These are phyloP conservation scores for Carex littledalei DNA, from an alignment of 176 grass and related monocot genomes.

Conservation along the genomic window DNA sequence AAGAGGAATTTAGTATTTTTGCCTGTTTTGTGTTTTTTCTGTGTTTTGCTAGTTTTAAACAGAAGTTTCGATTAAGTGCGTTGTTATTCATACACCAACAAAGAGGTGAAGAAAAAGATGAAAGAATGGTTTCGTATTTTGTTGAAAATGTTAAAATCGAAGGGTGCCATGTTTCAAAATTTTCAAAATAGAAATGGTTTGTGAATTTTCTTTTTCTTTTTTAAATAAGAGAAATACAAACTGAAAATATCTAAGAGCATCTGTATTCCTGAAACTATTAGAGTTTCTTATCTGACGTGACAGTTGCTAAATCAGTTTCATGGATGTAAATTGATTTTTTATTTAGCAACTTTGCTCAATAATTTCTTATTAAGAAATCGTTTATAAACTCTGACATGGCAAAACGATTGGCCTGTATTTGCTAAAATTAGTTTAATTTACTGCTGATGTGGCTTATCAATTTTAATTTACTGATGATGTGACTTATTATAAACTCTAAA, in stretches of 20 bases:
- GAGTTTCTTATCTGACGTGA: no score
- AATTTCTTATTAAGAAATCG: no score
- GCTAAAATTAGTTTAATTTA: no score
- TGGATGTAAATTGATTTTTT: no score
- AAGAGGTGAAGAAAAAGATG: neutral
- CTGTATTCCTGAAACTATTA: no score
- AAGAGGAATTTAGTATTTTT: neutral
- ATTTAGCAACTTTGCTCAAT: no score
- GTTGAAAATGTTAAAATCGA: neutral
- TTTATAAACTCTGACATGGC: no score
- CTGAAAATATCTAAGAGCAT: neutral
- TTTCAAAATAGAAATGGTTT: neutral
- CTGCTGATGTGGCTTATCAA: no score
- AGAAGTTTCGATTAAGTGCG: neutral
- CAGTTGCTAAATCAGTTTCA: no score
- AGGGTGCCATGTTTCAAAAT: neutral
- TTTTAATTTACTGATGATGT: no score
- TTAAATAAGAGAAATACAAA: neutral
- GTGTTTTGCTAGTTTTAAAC: neutral
- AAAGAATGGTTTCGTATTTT: neutral
- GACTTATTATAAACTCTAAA: no score
- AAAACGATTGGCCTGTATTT: no score
- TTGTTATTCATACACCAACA: neutral
- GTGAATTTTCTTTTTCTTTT: neutral
- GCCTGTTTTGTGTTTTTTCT: neutral